Percentiles rank a stretch among this genome's conserved stretches.
phyloP scores from a whole-genome alignment of 306 rosid species.

The Pachyrhizus erosus region DNA sequence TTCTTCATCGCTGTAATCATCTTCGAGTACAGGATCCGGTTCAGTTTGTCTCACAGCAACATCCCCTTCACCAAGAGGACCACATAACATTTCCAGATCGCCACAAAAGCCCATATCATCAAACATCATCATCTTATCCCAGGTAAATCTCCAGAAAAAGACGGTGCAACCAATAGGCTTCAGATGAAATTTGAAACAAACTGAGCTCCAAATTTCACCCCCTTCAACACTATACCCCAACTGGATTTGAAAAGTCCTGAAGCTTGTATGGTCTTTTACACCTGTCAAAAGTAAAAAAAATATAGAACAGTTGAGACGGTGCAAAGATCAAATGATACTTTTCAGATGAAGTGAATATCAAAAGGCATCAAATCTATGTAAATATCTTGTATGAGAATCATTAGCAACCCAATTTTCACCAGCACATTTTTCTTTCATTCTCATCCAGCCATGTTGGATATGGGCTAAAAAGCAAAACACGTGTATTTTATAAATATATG shows the following conservation, averaged over 20 bases:
- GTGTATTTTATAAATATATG: too few relatives aligned
- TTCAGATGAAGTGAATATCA: conserved; percentile 23
- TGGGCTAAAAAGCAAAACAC: background rate
- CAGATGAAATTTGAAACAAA: background rate
- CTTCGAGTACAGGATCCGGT: conserved; percentile 60
- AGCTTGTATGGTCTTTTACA: background rate
- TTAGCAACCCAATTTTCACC: conserved; percentile 7
- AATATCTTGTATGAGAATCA: conserved; percentile 30
- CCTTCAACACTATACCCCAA: too few relatives aligned
- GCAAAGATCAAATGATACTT: conserved; percentile 23
- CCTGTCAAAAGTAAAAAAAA: conserved; percentile 38
- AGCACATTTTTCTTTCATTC: background rate
- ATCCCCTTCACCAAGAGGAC: conserved; percentile 59
- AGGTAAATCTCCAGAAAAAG: conserved; percentile 5
- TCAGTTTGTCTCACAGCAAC: conserved; percentile 48
- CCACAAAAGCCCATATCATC: conserved; percentile 69
- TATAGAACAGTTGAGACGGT: conserved; percentile 18
- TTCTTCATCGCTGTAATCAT: conserved; percentile 74
- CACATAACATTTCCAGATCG: conserved; percentile 65
- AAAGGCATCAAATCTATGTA: conserved; percentile 19
- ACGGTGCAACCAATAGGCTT: conserved; percentile 3
- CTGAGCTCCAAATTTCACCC: background rate
- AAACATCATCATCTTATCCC: conserved; percentile 65
- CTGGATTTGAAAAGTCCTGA: too few relatives aligned
- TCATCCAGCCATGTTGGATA: conserved; percentile 1